These are phyloP conservation scores for Babesia bovis DNA, from an alignment of 169 alveolate genomes.

Conservation along the genomic window DNA sequence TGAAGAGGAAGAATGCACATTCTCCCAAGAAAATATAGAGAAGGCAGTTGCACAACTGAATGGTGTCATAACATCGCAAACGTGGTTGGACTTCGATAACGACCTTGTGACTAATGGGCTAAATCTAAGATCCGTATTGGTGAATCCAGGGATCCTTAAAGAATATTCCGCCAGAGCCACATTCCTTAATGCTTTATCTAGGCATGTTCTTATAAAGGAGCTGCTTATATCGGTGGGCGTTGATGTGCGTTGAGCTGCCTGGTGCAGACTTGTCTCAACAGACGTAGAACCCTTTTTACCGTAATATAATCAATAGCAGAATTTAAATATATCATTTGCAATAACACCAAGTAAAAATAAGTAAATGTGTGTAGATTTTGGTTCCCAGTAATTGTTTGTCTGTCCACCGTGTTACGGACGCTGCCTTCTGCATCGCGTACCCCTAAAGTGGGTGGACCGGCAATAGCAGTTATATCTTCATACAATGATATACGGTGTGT, in stretches of 20 bases:
- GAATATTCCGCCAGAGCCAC: conserved; percentile 34
- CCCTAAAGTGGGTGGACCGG: not conserved
- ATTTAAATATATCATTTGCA: too few species aligned
- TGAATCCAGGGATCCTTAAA: conserved; percentile 41
- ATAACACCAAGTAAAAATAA: too few species aligned
- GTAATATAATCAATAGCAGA: not conserved
- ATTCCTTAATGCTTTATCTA: conserved; percentile 36
- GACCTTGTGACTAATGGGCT: conserved; percentile 52
- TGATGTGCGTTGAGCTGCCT: conserved; percentile 28
- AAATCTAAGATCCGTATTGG: conserved; percentile 39
- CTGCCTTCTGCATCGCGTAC: not conserved
- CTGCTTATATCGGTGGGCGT: conserved; percentile 48
- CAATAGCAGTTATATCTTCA: not conserved
- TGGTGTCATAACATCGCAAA: conserved; percentile 31
- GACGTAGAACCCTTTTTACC: not conserved
- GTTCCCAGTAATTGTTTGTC: too few species aligned
- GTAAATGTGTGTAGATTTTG: too few species aligned
- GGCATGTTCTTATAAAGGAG: conserved; percentile 40
- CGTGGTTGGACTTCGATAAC: conserved; percentile 62
- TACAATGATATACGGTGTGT: conserved; percentile 65
- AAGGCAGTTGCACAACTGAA: conserved; percentile 37
- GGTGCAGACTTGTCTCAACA: not conserved
- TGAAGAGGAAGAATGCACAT: conserved; percentile 5
- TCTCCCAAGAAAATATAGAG: conserved; percentile 30
- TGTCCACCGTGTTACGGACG: too few species aligned